Base-by-base conservation (phyloP, 306 rosid species). In the Lagenaria siceraria region DNA sequence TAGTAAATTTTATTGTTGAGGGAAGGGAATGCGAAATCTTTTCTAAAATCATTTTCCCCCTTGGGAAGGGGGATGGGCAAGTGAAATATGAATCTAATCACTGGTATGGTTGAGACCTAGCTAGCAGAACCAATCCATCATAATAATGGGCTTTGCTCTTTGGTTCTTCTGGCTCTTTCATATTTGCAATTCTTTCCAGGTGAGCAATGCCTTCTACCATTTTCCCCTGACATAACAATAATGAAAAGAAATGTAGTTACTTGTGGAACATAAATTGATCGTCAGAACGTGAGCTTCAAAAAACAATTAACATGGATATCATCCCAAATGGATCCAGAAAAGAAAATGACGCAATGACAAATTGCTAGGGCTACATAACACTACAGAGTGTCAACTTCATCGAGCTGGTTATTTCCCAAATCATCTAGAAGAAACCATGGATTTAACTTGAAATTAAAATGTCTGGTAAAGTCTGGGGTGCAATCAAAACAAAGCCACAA, bases 161-260 rank as follows among this genome's bases (percentile, higher is more conserved):
- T 36, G 90, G 86, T 73, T 95, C 96, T 77, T 89, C 88, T 0
- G 98, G 98, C 88, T 92, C 97, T 54, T 86, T 80, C 90, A 90
- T 49, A 38, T 82, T 87, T 76, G 90, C 96, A 59, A 92, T 69
- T 82, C 97, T 89, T 79, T 95, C 92, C 15, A 95, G 85, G 84
- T 95, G 97, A 58, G 22, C 85, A 17, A 85, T 82, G 19, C 96
- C 95, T 87, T 95, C 93, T 7, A 56, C 74, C 29, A 55, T 79
- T 86, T 89, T 89, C 68, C 92, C 97, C 98, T 95, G 88, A 65
- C 56, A 77, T 43, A 78, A 42, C 75, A 74, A 73, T 42, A 42
- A 49, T 31, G 27, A 80, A 66, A 74, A 52, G 53, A 62, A 27
- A 15, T 2, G 8, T 63, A 38, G 74, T 66, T 64, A 36, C 49